Evolutionary conservation across 495 filamentous ascomycete genomes (phyloP), one percentile per base, ranked within the genome.

Genomic region (Lophiotrema nucula): DNA sequence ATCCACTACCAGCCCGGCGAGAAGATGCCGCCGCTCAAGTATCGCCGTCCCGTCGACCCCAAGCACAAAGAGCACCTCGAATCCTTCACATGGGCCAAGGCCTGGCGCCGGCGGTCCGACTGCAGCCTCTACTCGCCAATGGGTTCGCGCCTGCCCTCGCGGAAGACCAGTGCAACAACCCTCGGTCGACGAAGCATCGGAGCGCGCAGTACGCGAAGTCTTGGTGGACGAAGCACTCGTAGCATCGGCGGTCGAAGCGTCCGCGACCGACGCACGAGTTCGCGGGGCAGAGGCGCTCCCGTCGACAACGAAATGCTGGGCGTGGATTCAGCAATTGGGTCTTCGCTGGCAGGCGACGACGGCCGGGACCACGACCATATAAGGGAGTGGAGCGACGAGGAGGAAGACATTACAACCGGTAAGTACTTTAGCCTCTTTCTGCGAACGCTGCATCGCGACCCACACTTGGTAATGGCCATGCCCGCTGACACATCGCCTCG

Each of bases 1-100:
- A 61, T 58, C 25, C 49, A 69, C 58, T 75, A 75, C 67, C 64
- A 70, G 53, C 70, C 72, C 24, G 73, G 70, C 66, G 73, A 75
- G 47, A 56, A 67, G 42, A 70, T 75, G 69, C 73, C 73, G 8
- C 67, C 66, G 15, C 60, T 70, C 16, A 75, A 75, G 49, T 75
- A 75, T 56, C 72, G 72, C 19, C 63, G 60, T 0, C 69, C 69
- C n/a, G 70, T 71, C 15, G 64, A 53, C 35, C 68, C 68, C 41
- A 64, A 69, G 48, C 73, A 75, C 59, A 73, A 68, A 47, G 73
- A 65, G 49, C 60, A 69, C 11, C 68, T 75, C 10, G 73, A 74
- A 47, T 22, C 64, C 22, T 75, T 72, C 67, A 54, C 15, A 48
- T 74, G 71, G 55, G 61, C 60, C 22, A 66, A 66, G 11, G 69